Evolutionary conservation across 805 yeast genomes (phyloP), one percentile per base, ranked within the genome.

Genomic region (Teunomyces barrocoloradensis): DNA sequence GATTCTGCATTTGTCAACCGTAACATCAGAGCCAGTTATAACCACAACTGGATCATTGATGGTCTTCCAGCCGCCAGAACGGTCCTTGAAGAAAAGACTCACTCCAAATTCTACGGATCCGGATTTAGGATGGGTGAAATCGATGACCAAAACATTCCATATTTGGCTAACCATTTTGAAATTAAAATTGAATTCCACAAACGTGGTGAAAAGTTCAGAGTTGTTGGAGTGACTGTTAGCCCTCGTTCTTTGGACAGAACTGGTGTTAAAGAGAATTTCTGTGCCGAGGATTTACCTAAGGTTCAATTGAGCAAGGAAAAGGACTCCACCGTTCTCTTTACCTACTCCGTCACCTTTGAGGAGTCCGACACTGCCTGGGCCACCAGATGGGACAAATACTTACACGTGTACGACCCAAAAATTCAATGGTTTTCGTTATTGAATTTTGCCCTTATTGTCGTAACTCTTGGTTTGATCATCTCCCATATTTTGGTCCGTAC

Each of bases 301-400:
- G 74, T 87, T 28, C 55, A 57, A 3, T 73, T 89, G 55, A 70
- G 68, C 43, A 77, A 77, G 42, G 77, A 75, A 17, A 63, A 61
- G 11, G 82, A 77, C 30, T 77, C 84, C 5, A 62, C 65, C 1
- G 96, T 92, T n/a, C 62, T 75, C 15, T 94, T 82, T 71, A 80
- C 96, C n/a, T 94, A 94, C 68, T 84, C 94, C 2, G 94, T 92
- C 15, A 70, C 64, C 30, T 94, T 92, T 76, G 64, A 69, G 17
- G 79, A 78, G 46, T 85, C 92, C 6, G 75, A 73, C 5, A 87
- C 94, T 2, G 81, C 83, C 3, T 94, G 98, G 98, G 98, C 97
- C 29, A 92, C 98, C 2, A 84, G 99, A 71, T 94, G 99, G 99
- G 99, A 94, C 67, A 89, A 89, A 67, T 94, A 94, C 64, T 75